Evolutionary conservation across 805 yeast species (phyloP).

Genomic region (Saturnispora serradocipensis): DNA sequence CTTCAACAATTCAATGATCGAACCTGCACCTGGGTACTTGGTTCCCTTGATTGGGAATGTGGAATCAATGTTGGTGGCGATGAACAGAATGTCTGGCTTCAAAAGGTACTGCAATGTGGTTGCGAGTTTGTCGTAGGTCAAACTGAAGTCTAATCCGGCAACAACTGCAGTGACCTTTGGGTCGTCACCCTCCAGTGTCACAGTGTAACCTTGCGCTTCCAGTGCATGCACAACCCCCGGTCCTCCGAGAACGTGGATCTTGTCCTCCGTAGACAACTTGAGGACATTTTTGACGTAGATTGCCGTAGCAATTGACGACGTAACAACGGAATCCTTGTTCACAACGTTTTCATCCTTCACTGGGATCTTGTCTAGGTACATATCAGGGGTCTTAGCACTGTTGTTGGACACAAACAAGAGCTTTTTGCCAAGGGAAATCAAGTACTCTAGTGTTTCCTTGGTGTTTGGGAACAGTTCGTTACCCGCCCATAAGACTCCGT

Average conservation of each 20-base stretch:
- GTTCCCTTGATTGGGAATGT: slow-evolving; percentile 87
- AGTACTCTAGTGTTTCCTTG: slow-evolving; percentile 59
- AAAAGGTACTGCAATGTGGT: slow-evolving; percentile 72
- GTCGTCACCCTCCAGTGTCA: slow-evolving; percentile 66
- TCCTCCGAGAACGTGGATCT: slow-evolving; percentile 88
- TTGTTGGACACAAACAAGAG: slow-evolving; percentile 90
- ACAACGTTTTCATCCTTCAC: slow-evolving; percentile 24
- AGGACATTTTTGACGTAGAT: slow-evolving; percentile 72
- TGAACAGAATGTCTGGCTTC: slow-evolving; percentile 56
- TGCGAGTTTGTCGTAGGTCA: slow-evolving; percentile 78
- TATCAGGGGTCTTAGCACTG: slow-evolving; percentile 79
- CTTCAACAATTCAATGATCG: slow-evolving; percentile 70
- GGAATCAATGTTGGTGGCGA: slow-evolving; percentile 92
- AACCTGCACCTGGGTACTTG: slow-evolving; percentile 91
- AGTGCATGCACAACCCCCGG: slow-evolving; percentile 78
- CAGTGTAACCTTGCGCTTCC: slow-evolving; percentile 60
- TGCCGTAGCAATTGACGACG: slow-evolving; percentile 88
- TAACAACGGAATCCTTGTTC: slow-evolving; percentile 63
- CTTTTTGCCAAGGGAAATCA: slow-evolving; percentile 50
- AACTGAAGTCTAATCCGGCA: slow-evolving; percentile 69
- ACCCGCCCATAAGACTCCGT: slow-evolving; percentile 95
- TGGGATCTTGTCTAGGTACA: slow-evolving; percentile 67
- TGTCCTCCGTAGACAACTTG: slow-evolving; percentile 62
- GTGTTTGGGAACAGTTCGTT: slow-evolving; percentile 70
- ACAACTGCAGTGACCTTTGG: slow-evolving; percentile 77